Conservation (phyloP, 768 basidiomycete genomes). For the Solioccasus polychromus region DNA sequence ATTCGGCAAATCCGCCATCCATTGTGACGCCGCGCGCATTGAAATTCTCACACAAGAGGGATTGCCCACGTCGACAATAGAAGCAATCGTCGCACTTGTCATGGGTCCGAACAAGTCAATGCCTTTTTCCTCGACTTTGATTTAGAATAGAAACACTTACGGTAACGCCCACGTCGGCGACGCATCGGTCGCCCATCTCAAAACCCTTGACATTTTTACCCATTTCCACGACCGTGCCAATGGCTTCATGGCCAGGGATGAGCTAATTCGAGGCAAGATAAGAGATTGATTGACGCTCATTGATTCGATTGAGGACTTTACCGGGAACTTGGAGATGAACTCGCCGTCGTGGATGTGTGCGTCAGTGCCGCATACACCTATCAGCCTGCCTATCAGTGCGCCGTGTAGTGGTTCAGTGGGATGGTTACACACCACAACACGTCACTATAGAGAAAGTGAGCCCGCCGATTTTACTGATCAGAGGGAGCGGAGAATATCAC, state of each 20-base stretch:
- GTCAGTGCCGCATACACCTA: conserved; percentile 61
- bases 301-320: conserved; percentile 17
- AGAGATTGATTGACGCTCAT: conserved; percentile 18
- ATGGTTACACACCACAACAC: conserved; percentile 38
- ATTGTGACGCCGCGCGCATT: conserved; percentile 73
- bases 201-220: conserved; percentile 83
- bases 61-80: conserved; percentile 82
- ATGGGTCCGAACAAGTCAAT: conserved; percentile 2
- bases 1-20: conserved; percentile 89
- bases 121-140: background rate
- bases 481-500: conserved; percentile 31
- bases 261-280: conserved; percentile 38
- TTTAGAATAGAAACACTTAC: conserved; percentile 37
- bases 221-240: conserved; percentile 69
- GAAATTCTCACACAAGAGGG: conserved; percentile 83
- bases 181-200: conserved; percentile 74
- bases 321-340: conserved; percentile 63
- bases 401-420: background rate
- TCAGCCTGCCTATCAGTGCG: conserved; percentile 2
- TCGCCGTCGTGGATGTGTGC: conserved; percentile 65
- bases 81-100: conserved; percentile 78
- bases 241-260: conserved; percentile 72
- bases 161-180: conserved; percentile 74
- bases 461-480: background rate
- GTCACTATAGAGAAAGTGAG: conserved; percentile 31